Conservation (phyloP, 1,139 yeast genomes). For the Wickerhamiella pararugosa region DNA sequence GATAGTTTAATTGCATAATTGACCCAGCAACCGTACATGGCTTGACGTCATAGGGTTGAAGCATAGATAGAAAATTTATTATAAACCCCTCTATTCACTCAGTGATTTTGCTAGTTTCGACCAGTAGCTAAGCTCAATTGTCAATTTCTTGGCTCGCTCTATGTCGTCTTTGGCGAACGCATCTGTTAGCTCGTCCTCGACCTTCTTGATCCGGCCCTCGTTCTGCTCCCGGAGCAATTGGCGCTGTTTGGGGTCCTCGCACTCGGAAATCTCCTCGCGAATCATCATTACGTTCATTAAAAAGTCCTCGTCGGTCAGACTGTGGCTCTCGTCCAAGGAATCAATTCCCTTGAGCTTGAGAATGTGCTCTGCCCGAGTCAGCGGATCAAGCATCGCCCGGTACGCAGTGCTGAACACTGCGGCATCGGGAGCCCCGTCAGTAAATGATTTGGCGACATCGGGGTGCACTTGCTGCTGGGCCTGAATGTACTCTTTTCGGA, state of each 20-base stretch:
- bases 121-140: conserved; percentile 75
- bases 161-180: conserved; percentile 31
- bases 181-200: conserved; percentile 27
- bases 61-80: background rate
- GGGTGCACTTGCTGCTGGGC: conserved; percentile 74
- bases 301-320: conserved; percentile 39
- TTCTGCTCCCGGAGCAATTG: conserved; percentile 40
- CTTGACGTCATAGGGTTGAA: too few species aligned
- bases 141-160: conserved; percentile 46
- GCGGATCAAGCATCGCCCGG: conserved; percentile 51
- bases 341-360: conserved; percentile 31
- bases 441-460: conserved; percentile 32
- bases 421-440: conserved; percentile 31
- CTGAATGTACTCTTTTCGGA: conserved; percentile 59
- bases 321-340: conserved; percentile 22
- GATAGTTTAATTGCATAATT: too few species aligned
- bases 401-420: conserved; percentile 53
- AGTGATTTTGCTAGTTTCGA: conserved; percentile 58
- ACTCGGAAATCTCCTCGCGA: conserved; percentile 59
- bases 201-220: conserved; percentile 33
- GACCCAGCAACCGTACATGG: too few species aligned
- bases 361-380: conserved; percentile 49
- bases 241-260: conserved; percentile 43
- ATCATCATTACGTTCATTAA: conserved; percentile 66
- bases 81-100: conserved; percentile 25